Evolutionary conservation across 352 stramenopile genomes (phyloP).

Genomic region (Phytophthora agathidicida): DNA sequence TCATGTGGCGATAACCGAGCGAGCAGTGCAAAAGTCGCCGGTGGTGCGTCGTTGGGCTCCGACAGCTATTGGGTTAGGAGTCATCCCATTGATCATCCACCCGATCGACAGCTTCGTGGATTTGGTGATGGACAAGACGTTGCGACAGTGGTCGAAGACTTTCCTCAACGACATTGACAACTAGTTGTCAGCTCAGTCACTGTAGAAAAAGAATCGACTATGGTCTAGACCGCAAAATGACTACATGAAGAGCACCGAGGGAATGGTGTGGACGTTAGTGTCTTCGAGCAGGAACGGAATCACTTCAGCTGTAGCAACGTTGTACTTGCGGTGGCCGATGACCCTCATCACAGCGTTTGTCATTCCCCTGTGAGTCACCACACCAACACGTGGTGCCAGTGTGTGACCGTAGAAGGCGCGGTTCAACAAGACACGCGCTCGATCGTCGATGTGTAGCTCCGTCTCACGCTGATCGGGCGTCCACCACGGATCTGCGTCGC

Average conservation of each 20-base stretch:
- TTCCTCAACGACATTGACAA: constrained; percentile 40
- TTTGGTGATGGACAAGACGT: constrained; percentile 54
- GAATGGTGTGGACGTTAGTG: constrained; percentile 7
- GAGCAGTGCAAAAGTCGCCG: constrained; percentile 46
- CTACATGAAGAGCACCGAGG: constrained; percentile 16
- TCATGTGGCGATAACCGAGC: constrained; percentile 55
- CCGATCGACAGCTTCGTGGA: constrained; percentile 84
- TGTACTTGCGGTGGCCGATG: constrained; percentile 22
- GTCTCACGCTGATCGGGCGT: constrained; percentile 24
- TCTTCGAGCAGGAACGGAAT: constrained; percentile 34
- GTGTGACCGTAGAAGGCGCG: constrained; percentile 27
- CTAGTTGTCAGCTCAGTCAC: constrained; percentile 1
- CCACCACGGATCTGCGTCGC: constrained; percentile 35
- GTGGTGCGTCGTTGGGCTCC: constrained; percentile 62
- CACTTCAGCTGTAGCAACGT: constrained; percentile 15
- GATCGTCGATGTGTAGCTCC: constrained; percentile 28
- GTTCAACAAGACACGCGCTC: constrained; percentile 32
- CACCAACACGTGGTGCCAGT: constrained; percentile 11
- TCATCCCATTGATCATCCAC: constrained; percentile 91
- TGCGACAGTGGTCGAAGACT: constrained; percentile 49
- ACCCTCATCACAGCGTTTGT: constrained; percentile 21
- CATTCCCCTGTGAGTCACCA: constrained; percentile 29
- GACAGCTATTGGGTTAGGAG: constrained; percentile 74
- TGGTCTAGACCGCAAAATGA: too few relatives aligned
- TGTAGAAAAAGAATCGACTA: not conserved